Base-by-base conservation (phyloP, 768 basidiomycete genomes). In the Boletus fagicola region DNA sequence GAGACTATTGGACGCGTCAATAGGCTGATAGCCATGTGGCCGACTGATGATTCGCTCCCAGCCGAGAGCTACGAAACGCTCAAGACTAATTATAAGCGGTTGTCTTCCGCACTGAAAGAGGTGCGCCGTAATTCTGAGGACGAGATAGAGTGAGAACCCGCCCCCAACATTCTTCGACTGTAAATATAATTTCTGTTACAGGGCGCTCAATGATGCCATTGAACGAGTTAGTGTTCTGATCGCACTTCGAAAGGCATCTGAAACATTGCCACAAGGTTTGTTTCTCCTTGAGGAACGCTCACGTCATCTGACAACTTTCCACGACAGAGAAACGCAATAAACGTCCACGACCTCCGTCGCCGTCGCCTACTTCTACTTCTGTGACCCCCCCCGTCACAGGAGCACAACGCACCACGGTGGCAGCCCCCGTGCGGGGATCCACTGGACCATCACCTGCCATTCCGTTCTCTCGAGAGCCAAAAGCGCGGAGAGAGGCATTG, bases 1-100 rank as follows among this genome's bases (percentile, higher is more conserved):
- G 87, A 90, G 39, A 83, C 84, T 1, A 82, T 92, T 54, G 82
- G 80, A 45, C 83, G 88, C 45, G 86, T 90, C 38, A 92, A 93
- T 71, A 79, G 87, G 64, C 68, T 88, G 55, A 85, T 91, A 59
- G 75, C 80, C 50, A 79, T 78, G 28, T 90, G 89, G 88, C 87
- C 89, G 6, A 73, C 77, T 24, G 88, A 90, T 72, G 89, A 91
- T 61, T 78, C 78, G 31, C 66, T 86, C 11, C 83, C 86, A 4
- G 79, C 83, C 0, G 87, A 91, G 69, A 86, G 87, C 42, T 76
- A 86, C 48, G 85, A 87, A 44, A 74, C 73, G 38, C 79, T 91
- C 53, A 88, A 82, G 70, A 73, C 76, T 39, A 82, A 79, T 50
- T 83, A 85, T 73, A 83, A 80, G 68, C 87, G 85, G 69, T 71